Conservation (phyloP, 73 alveolate species). For the Blepharisma japonicum region DNA sequence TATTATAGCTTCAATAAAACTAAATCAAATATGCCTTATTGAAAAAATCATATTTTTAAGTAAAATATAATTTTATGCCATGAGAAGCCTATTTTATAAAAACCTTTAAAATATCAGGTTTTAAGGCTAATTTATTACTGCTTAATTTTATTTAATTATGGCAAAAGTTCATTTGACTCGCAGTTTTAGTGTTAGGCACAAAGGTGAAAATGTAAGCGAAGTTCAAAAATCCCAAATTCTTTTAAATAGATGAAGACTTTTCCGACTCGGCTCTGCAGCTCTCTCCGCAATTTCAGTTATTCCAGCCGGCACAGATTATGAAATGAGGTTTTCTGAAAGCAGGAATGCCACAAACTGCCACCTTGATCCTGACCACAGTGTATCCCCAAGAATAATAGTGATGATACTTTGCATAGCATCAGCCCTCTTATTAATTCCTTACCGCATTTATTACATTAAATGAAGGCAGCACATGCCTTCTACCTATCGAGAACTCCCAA, state of each 20-base stretch:
- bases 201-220: too few species aligned
- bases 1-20: too few species aligned
- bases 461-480: background rate
- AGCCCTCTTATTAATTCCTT: background rate
- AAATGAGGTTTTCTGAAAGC: background rate
- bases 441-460: background rate
- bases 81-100: too few species aligned
- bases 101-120: too few species aligned
- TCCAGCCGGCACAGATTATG: background rate
- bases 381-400: background rate
- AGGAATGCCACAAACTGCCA: background rate
- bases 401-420: background rate
- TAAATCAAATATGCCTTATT: too few species aligned
- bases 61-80: too few species aligned
- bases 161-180: too few species aligned
- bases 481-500: background rate
- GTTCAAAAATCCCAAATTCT: background rate
- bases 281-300: background rate
- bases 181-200: too few species aligned
- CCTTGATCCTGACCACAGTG: background rate
- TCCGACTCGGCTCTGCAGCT: background rate
- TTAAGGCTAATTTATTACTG: too few species aligned
- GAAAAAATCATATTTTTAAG: too few species aligned
- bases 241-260: slow-evolving; percentile 2
- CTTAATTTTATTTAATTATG: too few species aligned